Conservation (phyloP, 441 rosid genomes). For the Adansonia grandidieri region DNA sequence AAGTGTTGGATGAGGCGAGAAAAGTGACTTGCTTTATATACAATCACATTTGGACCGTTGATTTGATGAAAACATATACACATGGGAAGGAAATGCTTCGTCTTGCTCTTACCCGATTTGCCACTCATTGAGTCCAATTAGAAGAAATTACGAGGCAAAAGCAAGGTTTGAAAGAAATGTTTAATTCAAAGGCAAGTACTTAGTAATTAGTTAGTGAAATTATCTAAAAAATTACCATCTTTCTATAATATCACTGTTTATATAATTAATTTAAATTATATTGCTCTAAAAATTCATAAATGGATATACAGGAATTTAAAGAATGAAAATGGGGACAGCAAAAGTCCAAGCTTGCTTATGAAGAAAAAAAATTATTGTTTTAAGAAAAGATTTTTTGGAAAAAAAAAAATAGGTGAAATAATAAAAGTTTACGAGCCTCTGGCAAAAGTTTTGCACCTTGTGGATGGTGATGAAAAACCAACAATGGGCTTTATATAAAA, state of each 20-base stretch:
- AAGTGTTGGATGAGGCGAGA: too few species aligned
- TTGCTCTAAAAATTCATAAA: background rate
- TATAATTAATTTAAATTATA: background rate
- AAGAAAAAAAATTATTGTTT: background rate
- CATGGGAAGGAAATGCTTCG: background rate
- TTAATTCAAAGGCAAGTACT: background rate
- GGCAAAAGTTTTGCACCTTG: background rate
- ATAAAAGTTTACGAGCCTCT: background rate
- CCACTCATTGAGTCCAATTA: background rate
- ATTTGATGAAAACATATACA: background rate
- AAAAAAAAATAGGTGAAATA: background rate
- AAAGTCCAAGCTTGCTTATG: background rate
- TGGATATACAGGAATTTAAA: background rate
- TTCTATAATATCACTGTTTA: background rate
- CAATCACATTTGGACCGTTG: background rate
- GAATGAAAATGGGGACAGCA: background rate
- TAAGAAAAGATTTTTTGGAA: background rate
- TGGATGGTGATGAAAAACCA: background rate
- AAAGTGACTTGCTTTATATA: background rate
- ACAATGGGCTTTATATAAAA: background rate
- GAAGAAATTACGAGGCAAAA: background rate
- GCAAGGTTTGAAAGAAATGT: background rate
- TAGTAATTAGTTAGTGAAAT: background rate
- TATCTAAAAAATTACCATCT: background rate
- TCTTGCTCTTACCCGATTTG: background rate